Evolutionary conservation across 2,329 filamentous ascomycete genomes (phyloP).

Genomic region (Cercospora beticola): DNA sequence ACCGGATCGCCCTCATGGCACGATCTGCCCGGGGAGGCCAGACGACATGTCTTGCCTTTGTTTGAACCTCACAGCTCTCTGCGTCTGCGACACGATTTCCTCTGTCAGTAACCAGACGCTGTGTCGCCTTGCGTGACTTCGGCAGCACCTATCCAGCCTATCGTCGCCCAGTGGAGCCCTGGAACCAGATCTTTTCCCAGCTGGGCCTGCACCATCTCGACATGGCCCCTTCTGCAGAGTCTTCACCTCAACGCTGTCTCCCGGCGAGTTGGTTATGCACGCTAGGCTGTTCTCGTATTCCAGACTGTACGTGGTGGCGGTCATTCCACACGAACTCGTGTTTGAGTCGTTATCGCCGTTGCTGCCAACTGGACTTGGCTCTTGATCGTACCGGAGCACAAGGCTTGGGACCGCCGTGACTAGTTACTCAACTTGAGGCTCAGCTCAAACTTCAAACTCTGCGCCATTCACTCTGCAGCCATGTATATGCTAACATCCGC

Average conservation of each 20-base stretch:
- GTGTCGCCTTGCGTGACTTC: constrained; percentile 2
- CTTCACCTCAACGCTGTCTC: not conserved
- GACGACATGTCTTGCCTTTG: constrained; percentile 4
- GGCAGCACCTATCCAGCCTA: constrained; percentile 3
- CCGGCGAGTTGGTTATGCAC: not conserved
- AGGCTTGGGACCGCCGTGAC: not conserved
- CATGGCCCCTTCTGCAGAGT: not conserved
- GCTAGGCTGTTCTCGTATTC: not conserved
- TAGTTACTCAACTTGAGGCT: not conserved
- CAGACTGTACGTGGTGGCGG: not conserved
- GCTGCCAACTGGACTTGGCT: not conserved
- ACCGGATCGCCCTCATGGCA: not conserved
- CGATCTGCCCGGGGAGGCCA: not conserved
- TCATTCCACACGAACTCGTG: not conserved
- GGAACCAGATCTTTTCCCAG: not conserved
- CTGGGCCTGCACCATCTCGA: not conserved
- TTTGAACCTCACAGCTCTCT: not conserved
- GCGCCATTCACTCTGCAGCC: not conserved
- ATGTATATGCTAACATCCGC: not conserved
- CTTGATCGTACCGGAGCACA: not conserved
- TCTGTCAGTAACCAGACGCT: not conserved
- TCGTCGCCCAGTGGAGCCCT: constrained; percentile 5
- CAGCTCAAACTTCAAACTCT: not conserved
- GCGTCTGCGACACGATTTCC: not conserved
- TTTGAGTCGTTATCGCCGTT: not conserved